Evolutionary conservation across 148 eudicot species (phyloP), one percentile per base, ranked within the genome.

Genomic region (Spergularia bocconei): DNA sequence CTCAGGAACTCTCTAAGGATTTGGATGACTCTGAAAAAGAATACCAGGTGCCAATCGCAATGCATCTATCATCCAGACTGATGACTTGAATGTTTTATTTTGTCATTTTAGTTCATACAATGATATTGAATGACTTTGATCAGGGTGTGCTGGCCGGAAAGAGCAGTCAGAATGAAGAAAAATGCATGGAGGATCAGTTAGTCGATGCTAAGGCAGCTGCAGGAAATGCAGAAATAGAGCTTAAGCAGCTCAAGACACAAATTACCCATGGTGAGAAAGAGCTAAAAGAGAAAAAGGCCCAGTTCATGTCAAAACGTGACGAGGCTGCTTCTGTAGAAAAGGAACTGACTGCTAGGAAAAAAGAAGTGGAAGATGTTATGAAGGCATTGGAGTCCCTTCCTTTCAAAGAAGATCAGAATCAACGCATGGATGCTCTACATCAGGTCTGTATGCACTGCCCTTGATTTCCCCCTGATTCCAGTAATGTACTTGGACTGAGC

Each of bases 91-190:
- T 50, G 57, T 64, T 19, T 61, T 29, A 4, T 13, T 56, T 14
- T 63, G 67, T 12, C 39, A 47, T 67, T 63, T 19, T 51, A 38
- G 1, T 58, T 41, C 9, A 12, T 10, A 41, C 7, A 67, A 56
- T 66, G 64, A 71, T 62, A 69, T 38, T 23, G n/a, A 61, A 55
- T 75, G 70, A 39, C 10, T 48, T 44, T 82, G 84, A 51, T 53
- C 81, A 96, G 99, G 99, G 97, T 58, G 97, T 96, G 19, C 75
- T 89, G 70, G 98, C 98, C 71, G 99, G 99, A 57, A 96, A 92
- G 80, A 91, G 87, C 79, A 96, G 87, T 82, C 97, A 93, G 78
- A 85, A 84, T 85, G 97, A 96, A 78, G 99, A 92, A 61, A 96
- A 96, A 75, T 89, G 97, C 83, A 91, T 96, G 78, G 98, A 96